These are phyloP conservation scores for Aspergillus melleus DNA, from an alignment of 2,329 filamentous ascomycete genomes.

Conservation along the genomic window DNA sequence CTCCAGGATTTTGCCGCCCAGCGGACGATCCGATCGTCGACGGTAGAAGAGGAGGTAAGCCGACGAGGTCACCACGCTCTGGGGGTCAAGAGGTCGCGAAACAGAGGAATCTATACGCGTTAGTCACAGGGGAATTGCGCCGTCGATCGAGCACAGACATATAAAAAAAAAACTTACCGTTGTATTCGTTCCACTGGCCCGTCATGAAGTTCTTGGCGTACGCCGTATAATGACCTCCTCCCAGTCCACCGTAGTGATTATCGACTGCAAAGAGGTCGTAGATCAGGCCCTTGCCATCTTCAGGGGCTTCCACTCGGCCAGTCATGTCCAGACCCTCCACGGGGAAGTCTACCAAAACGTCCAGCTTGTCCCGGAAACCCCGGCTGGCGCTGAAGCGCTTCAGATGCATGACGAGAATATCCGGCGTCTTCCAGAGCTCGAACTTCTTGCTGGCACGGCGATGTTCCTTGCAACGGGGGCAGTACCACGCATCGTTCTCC, in stretches of 20 bases:
- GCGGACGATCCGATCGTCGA: conserved; percentile 70
- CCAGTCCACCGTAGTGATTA: conserved; percentile 90
- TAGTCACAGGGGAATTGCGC: conserved; percentile 32
- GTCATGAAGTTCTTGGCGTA: conserved; percentile 91
- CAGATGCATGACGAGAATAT: conserved; percentile 91
- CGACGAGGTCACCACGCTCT: conserved; percentile 67
- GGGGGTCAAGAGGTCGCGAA: conserved; percentile 59
- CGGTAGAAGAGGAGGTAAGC: conserved; percentile 97
- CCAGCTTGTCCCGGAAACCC: conserved; percentile 83
- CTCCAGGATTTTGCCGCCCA: conserved; percentile 76
- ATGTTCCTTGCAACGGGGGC: conserved; percentile 91
- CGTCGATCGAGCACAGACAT: not conserved
- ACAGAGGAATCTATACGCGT: conserved; percentile 70
- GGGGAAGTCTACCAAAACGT: conserved; percentile 88
- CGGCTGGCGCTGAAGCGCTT: conserved; percentile 91
- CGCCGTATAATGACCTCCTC: conserved; percentile 94
- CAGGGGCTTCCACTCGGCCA: conserved; percentile 73
- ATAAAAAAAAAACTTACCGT: conserved; percentile 60
- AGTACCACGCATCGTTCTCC: conserved; percentile 97
- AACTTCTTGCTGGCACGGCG: conserved; percentile 93
- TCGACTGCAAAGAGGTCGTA: conserved; percentile 97
- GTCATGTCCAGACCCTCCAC: conserved; percentile 82
- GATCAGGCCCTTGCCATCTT: conserved; percentile 76
- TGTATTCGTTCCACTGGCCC: conserved; percentile 91
- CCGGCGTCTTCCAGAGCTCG: conserved; percentile 93